Conservation (phyloP, 2,329 filamentous ascomycete genomes). For the Tolypocladium sp. region DNA sequence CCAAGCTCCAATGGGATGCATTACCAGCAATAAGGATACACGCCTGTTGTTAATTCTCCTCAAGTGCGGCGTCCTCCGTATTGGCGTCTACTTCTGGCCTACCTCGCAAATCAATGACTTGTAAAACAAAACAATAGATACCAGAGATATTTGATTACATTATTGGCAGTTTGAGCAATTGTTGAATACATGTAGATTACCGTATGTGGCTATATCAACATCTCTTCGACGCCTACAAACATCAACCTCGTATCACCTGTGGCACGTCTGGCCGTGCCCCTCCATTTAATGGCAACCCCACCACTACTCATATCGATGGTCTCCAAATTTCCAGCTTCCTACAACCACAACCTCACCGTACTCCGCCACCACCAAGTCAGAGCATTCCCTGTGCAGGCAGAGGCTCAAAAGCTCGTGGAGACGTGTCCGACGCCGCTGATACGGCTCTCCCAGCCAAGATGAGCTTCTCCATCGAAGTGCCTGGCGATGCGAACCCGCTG, state of each 20-base stretch:
- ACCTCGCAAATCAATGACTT: not conserved
- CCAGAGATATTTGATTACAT: not conserved
- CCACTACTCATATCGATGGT: not conserved
- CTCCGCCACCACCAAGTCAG: not conserved
- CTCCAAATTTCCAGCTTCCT: not conserved
- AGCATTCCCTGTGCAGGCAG: not conserved
- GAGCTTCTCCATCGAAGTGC: conserved; percentile 67
- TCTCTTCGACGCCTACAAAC: not conserved
- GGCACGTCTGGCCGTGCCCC: not conserved
- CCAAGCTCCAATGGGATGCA: not conserved
- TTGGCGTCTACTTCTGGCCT: not conserved
- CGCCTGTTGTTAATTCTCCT: not conserved
- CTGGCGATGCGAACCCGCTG: conserved; percentile 71
- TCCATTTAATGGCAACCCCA: not conserved
- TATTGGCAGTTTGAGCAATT: no score
- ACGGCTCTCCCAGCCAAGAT: conserved; percentile 30
- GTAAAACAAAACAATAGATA: not conserved
- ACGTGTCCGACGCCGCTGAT: not conserved
- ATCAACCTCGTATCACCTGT: not conserved
- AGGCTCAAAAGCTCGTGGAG: not conserved
- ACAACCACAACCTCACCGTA: not conserved
- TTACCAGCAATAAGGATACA: not conserved
- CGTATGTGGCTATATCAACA: not conserved
- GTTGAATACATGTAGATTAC: not conserved
- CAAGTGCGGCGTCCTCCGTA: not conserved